Base-by-base conservation (phyloP, 495 filamentous ascomycete species). In the Parathielavia appendiculata region DNA sequence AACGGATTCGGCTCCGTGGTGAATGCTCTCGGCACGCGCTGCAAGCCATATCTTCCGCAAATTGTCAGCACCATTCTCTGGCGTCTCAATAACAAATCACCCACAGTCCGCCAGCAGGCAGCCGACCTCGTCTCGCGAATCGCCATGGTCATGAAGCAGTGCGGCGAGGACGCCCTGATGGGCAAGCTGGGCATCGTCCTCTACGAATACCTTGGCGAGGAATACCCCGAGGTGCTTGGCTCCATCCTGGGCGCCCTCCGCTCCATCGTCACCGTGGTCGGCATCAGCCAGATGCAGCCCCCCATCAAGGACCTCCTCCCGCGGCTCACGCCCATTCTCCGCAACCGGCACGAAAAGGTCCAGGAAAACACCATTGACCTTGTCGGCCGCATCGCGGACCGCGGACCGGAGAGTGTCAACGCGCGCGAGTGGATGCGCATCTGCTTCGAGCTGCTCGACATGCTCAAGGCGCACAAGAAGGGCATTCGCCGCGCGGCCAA, bases 291-390 rank as follows among this genome's bases (percentile, higher is more conserved):
- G 72, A 97, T 99, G 95, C 90, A 97, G 59, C 95, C 95, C 12
- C 92, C 95, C n/a, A 97, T 99, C 71, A 89, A 91, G 61, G 95
- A 99, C 67, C 83, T 99, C 9, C 84, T 99, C 5, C 95, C 95
- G 11, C 90, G 95, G 30, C 84, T 99, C 22, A 97, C 93, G 1
- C 93, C 93, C 16, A 98, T 98, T 67, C 79, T 99, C 47, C 90
- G 95, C 54, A 99, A 99, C 75, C 89, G 95, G 48, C 95, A 99
- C 78, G 95, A 99, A 71, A 99, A 99, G 73, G 95, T 99, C 41
- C 95, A 99, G 71, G 95, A 99, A 64, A 99, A 99, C 73, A 96
- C 93, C n/a, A 97, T 99, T 66, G 95, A 99, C 69, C 80, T 99
- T 5, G 93, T 99, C 45, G 95, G 95, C 62, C 93, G 95, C 79